These are phyloP conservation scores for Limonium bicolor DNA, from an alignment of 148 eudicot species.

Conservation along the genomic window DNA sequence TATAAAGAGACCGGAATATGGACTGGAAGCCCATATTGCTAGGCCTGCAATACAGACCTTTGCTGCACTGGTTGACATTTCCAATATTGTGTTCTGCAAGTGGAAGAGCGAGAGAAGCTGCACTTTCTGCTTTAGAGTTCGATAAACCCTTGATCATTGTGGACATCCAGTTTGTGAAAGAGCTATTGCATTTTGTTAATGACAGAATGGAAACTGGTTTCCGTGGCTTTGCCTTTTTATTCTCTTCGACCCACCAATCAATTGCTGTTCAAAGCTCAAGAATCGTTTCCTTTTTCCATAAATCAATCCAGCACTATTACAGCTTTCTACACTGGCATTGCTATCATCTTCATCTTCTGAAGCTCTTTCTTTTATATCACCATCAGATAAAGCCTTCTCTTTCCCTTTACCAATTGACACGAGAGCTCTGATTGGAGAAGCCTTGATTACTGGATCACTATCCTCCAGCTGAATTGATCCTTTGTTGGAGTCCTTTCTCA, in stretches of 20 bases:
- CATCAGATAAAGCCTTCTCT: conserved; percentile 23
- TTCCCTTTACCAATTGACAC: conserved; percentile 20
- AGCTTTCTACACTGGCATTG: conserved; percentile 41
- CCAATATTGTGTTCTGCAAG: conserved; percentile 6
- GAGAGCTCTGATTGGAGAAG: conserved; percentile 12
- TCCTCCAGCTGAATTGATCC: conserved; percentile 7
- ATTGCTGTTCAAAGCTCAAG: conserved; percentile 12
- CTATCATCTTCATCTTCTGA: conserved; percentile 26
- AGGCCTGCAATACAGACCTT: conserved; percentile 5
- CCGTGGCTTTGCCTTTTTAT: conserved; percentile 18
- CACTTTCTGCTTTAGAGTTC: conserved; percentile 10
- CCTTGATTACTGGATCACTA: conserved; percentile 9
- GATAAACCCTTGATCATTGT: conserved; percentile 44
- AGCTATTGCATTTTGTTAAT: conserved; percentile 18
- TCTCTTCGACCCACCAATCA: conserved; percentile 22
- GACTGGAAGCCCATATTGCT: conserved; percentile 28
- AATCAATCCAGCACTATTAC: conserved; percentile 24
- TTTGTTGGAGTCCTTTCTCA: neutral
- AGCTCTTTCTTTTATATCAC: conserved; percentile 6
- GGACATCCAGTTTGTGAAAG: conserved; percentile 64
- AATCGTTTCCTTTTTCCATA: conserved; percentile 15
- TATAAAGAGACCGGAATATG: conserved; percentile 32
- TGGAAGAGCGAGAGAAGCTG: conserved; percentile 18
- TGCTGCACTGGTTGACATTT: conserved; percentile 3
- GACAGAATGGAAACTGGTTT: conserved; percentile 15